phyloP scores from a whole-genome alignment of 371 early-diverging fungal genomes.

The Blakeslea trispora region DNA sequence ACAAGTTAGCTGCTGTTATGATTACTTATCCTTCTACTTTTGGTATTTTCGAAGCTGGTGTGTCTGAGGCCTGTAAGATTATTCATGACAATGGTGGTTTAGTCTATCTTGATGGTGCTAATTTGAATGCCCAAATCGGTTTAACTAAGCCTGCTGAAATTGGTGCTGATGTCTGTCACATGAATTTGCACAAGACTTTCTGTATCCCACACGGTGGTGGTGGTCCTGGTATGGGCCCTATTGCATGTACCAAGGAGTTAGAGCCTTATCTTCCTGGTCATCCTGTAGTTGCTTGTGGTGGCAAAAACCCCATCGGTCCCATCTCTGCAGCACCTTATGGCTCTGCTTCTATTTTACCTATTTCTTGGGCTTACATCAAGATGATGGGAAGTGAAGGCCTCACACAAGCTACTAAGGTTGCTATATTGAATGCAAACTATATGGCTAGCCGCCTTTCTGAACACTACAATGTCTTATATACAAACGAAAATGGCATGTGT shows the following conservation, averaged over 20 bases:
- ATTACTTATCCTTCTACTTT: constrained; percentile 98
- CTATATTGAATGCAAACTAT: constrained; percentile 97
- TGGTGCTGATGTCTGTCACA: constrained; percentile 97
- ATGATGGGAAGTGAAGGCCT: constrained; percentile 94
- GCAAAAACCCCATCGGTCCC: constrained; percentile 84
- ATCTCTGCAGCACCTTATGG: constrained; percentile 97
- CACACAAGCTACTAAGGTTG: constrained; percentile 81
- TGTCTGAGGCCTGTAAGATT: constrained; percentile 83
- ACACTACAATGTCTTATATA: constrained; percentile 89
- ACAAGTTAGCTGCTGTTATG: constrained; percentile 91
- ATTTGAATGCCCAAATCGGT: constrained; percentile 98
- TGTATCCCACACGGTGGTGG: constrained; percentile 99
- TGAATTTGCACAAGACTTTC: constrained; percentile 98
- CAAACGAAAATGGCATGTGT: constrained; percentile 91
- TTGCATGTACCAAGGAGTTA: constrained; percentile 85
- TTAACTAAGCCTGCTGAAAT: constrained; percentile 94
- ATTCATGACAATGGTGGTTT: constrained; percentile 92
- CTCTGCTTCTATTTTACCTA: constrained; percentile 92
- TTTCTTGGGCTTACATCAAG: constrained; percentile 97
- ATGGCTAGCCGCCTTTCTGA: constrained; percentile 87
- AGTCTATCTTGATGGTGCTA: constrained; percentile 99
- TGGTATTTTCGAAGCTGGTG: constrained; percentile 94
- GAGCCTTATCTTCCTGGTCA: constrained; percentile 93
- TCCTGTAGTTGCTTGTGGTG: constrained; percentile 76
- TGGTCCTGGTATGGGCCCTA: constrained; percentile 98